A percentile compares a stretch with the other conserved stretches of the same genome.
Evolutionary conservation across 2,329 filamentous ascomycete species (phyloP).

Genomic region (Xylaria sp.): DNA sequence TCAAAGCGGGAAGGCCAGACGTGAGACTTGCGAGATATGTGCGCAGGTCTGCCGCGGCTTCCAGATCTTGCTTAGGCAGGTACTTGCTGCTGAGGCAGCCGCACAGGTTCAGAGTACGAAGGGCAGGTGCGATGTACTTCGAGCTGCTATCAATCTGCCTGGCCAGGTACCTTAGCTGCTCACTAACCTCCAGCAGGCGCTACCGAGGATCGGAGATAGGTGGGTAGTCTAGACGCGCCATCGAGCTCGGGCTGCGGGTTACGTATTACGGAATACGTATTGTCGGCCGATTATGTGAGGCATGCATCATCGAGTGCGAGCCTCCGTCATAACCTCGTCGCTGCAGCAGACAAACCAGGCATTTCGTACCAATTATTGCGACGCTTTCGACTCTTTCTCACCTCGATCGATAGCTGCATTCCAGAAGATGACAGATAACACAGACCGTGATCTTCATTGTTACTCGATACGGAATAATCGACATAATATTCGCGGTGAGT

Average conservation of each 20-base stretch:
- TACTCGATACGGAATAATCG: no score
- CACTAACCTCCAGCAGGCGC: neutral
- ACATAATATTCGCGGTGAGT: no score
- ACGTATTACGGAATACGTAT: no score
- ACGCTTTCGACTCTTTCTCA: neutral
- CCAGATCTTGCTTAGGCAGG: neutral
- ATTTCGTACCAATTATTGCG: neutral
- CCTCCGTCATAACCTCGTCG: neutral
- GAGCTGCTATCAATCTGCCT: neutral
- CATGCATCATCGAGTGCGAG: no score
- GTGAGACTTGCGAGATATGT: neutral
- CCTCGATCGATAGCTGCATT: no score
- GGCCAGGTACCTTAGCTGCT: neutral
- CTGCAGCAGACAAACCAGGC: neutral
- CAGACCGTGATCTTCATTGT: no score
- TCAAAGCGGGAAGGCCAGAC: neutral
- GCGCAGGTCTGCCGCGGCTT: neutral
- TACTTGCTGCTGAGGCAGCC: neutral
- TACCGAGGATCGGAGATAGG: constrained; percentile 6
- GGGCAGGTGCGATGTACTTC: neutral
- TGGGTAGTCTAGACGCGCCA: neutral
- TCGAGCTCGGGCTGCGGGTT: no score
- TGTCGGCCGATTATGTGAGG: no score
- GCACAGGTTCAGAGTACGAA: neutral
- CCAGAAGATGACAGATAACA: no score